phyloP scores from a whole-genome alignment of 1,139 yeast genomes.

The Suzukiozyma palmioleophila region DNA sequence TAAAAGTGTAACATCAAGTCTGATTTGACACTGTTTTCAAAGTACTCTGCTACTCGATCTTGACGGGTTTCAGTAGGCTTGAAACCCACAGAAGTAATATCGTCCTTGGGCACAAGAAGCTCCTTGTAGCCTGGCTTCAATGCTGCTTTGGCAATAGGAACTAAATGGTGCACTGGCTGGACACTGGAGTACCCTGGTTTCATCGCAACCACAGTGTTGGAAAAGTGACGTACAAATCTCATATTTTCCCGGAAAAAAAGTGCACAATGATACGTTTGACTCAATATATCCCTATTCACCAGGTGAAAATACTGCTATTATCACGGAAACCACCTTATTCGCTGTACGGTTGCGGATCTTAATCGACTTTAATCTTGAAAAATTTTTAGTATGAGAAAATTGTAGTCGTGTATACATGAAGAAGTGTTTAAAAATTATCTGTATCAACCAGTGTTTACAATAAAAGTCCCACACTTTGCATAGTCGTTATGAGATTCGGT shows the following conservation, averaged over 20 bases:
- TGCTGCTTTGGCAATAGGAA: constrained; percentile 65
- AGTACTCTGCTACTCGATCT: constrained; percentile 80
- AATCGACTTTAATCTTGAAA: constrained; percentile 2
- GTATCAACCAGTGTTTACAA: no score
- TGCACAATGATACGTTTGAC: no score
- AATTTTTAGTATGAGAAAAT: constrained; percentile 4
- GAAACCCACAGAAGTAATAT: constrained; percentile 72
- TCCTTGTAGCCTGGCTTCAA: constrained; percentile 68
- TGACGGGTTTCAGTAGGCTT: constrained; percentile 68
- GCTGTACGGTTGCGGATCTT: no score
- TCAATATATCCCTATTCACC: no score
- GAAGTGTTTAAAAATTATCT: not conserved
- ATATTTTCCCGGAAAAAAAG: constrained; percentile 8
- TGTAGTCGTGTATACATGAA: constrained; percentile 2
- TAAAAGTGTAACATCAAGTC: constrained; percentile 79
- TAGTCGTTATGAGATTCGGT: constrained; percentile 21
- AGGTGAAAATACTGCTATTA: not conserved
- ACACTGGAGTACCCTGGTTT: constrained; percentile 78
- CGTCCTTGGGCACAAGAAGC: constrained; percentile 61
- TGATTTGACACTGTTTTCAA: constrained; percentile 63
- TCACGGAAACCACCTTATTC: no score
- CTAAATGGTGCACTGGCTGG: constrained; percentile 87
- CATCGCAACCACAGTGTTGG: constrained; percentile 32
- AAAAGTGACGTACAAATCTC: constrained; percentile 41
- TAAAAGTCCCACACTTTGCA: no score